Base-by-base conservation (phyloP, 2,329 filamentous ascomycete species). In the Nothopassalora personata region DNA sequence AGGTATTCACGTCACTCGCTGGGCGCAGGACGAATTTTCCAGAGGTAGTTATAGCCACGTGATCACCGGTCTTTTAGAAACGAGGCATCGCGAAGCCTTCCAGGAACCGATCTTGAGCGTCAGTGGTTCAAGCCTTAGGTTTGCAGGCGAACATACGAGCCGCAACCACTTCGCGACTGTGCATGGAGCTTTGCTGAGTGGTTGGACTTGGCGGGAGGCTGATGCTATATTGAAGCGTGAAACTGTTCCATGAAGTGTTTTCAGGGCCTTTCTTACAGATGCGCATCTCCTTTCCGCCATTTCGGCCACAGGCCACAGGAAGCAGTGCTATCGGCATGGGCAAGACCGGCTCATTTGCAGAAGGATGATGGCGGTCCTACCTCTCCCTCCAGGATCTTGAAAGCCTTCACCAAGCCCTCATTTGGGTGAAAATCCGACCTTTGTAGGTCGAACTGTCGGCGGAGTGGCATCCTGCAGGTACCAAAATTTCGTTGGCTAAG, bases 121-220 rank as follows among this genome's bases (percentile, higher is more conserved):
- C 18, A n/a, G 52, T 10, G 63, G 63, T 43, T 60, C 33, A 7
- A 51, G 49, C n/a, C 43, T 68, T 43, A 60, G 65, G n/a, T 68
- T 68, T 60, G 66, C 62, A 23, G 66, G 66, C 30, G 66, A 68
- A 53, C 66, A 68, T 54, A 68, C 65, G 19, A 65, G 62, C 54
- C 48, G 60, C 7, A 61, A 67, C 53, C 66, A 68, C 50, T 68
- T 68, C 45, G 66, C 66, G n/a, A 68, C 65, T 27, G 66, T 63
- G 36, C 66, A 68, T 60, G 66, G 66, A 5, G 66, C 66, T n/a
- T 56, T 68, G 19, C 46, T 68, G 13, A 66, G 64, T 30, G 66
- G 66, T 30, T 64, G n/a, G n/a, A n/a, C n/a, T n/a, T n/a, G 66
- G 64, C 53, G 66, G n/a, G 66, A 68, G 48, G 66, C 66, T 4